These are phyloP conservation scores for Chrysoporthe austroafricana DNA, from an alignment of 2,329 filamentous ascomycete species.

Conservation along the genomic window DNA sequence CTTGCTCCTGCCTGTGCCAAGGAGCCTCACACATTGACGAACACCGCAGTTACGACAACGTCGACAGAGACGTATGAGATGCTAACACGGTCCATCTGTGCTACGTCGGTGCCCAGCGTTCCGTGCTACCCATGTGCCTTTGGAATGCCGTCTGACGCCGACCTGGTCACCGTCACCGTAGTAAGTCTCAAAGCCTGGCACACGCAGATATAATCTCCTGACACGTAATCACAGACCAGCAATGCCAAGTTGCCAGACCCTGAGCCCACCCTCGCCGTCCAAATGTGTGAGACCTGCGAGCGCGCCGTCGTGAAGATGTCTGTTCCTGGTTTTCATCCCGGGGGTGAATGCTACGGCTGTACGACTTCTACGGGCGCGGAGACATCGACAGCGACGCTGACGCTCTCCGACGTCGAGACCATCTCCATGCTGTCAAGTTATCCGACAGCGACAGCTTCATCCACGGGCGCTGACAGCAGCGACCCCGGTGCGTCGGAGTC, in stretches of 20 bases:
- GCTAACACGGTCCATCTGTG: slow-evolving; percentile 37
- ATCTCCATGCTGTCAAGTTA: slow-evolving; percentile 7
- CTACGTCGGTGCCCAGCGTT: slow-evolving; percentile 32
- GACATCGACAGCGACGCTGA: slow-evolving; percentile 13
- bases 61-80: slow-evolving; percentile 28
- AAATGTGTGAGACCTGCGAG: slow-evolving; percentile 34
- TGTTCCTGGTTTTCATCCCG: slow-evolving; percentile 33
- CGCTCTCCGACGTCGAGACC: slow-evolving; percentile 17
- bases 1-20: neutral
- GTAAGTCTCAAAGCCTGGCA: slow-evolving; percentile 26
- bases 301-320: slow-evolving; percentile 33
- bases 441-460: neutral
- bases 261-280: slow-evolving; percentile 33
- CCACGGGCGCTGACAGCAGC: neutral
- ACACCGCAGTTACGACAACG: slow-evolving; percentile 22
- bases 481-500: neutral
- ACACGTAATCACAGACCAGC: slow-evolving; percentile 30
- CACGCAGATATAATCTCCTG: neutral
- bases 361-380: slow-evolving; percentile 23
- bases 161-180: slow-evolving; percentile 35
- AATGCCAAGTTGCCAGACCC: slow-evolving; percentile 29
- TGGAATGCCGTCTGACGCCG: slow-evolving; percentile 29
- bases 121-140: slow-evolving; percentile 40
- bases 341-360: slow-evolving; percentile 34
- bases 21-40: slow-evolving; percentile 4